These are phyloP conservation scores for Trametopsis cervina DNA, from an alignment of 768 basidiomycete genomes.

Conservation along the genomic window DNA sequence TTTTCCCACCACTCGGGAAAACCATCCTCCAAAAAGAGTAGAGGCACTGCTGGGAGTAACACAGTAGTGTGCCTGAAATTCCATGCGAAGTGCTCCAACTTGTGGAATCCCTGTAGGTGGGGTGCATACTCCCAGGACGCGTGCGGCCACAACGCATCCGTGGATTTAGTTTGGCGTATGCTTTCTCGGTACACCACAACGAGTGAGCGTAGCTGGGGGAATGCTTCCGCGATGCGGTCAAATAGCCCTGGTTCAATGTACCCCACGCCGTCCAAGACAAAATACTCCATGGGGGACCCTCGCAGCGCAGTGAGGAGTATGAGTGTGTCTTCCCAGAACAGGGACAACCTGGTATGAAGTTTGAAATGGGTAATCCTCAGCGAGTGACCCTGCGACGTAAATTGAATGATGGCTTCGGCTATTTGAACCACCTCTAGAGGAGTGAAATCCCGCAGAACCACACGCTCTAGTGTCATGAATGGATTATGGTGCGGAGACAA, in stretches of 20 bases:
- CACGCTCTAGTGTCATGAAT: neutral
- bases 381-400: neutral
- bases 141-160: neutral
- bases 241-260: constrained; percentile 1
- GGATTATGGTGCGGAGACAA: neutral
- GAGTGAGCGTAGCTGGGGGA: constrained; percentile 3
- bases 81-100: constrained; percentile 3
- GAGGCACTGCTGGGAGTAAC: neutral
- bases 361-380: constrained; percentile 1
- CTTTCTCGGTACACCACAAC: constrained; percentile 1
- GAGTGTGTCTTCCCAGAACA: neutral
- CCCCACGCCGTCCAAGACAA: constrained; percentile 1
- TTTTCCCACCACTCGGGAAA: neutral
- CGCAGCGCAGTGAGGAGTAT: neutral
- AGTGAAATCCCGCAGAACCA: neutral
- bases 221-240: neutral
- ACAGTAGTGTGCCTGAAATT: neutral
- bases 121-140: constrained; percentile 6
- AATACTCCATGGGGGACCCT: neutral
- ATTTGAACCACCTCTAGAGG: neutral
- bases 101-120: neutral
- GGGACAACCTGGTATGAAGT: neutral
- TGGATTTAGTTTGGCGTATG: neutral
- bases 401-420: neutral
- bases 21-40: neutral